Base-by-base conservation (phyloP, 495 filamentous ascomycete species). In the Corynascus novoguineensis region DNA sequence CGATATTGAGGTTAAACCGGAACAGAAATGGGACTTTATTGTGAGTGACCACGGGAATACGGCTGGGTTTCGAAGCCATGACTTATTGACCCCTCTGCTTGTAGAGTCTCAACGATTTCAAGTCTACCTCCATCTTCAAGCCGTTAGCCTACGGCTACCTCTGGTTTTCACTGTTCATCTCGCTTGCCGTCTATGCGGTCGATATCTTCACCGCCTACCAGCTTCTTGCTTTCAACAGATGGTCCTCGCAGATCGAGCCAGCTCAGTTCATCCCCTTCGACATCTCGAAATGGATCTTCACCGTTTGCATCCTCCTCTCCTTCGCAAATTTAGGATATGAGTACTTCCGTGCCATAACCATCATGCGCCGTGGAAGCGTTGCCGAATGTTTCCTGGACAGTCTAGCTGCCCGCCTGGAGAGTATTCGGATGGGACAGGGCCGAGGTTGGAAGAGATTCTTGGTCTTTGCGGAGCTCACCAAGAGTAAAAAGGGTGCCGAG, bases 1-100 rank as follows among this genome's bases (percentile, higher is more conserved):
- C 65, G 71, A 75, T 63, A 81, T 78, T 35, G 78, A 82, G 47
- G 82, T 89, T 45, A 72, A 77, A 37, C 78, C 90, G 53, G 89
- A 95, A 71, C 87, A 95, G 74, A 90, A 89, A 78, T 98, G 93
- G 89, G 88, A 91, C 63, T 96, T 89, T 62, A 90, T 98, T 65
- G 91, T 95, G 79, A 57, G 88, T 76, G 52, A 7, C 17, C 17
- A 12, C 15, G 14, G 11, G 15, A 31, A 12, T 14, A 27, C 8
- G 21, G 4, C 3, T 8, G 10, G 17, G 12, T 0, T 24, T 45
- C 48, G 32, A 47, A n/a, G 48, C 32, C 40, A 24, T 51, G 51
- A 49, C n/a, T n/a, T n/a, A 46, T 61, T 59, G 19, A 50, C 53
- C 42, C 24, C 22, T 40, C 11, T 49, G 47, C n/a, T n/a, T 48